Conservation (phyloP, 2,329 filamentous ascomycete species). For the Alternaria angustiovoidea region DNA sequence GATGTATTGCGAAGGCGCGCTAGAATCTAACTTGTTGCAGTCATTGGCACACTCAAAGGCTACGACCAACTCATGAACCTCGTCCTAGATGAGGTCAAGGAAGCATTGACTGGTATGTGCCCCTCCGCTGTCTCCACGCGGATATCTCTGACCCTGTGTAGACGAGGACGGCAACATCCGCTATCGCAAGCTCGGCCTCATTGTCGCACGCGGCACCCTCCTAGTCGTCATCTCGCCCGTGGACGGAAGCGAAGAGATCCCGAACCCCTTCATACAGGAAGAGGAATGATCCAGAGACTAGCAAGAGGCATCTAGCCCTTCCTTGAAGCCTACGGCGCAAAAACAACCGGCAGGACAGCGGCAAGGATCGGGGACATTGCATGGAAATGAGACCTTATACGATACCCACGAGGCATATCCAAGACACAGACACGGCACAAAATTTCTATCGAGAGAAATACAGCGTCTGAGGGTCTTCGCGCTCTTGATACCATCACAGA, state of each 20-base stretch:
- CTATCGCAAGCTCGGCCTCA: slow-evolving; percentile 80
- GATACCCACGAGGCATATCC: slow-evolving; percentile 13
- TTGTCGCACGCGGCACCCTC: slow-evolving; percentile 88
- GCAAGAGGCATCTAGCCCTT: not conserved
- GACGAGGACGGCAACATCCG: slow-evolving; percentile 93
- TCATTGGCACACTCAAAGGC: slow-evolving; percentile 88
- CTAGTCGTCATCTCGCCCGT: slow-evolving; percentile 91
- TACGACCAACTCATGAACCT: slow-evolving; percentile 99
- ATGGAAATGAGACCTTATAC: not conserved
- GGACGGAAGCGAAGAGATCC: slow-evolving; percentile 94
- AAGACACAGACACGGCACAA: not conserved
- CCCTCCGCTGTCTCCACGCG: not conserved
- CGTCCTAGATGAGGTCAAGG: slow-evolving; percentile 92
- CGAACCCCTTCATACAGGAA: slow-evolving; percentile 85
- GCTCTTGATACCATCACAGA: not conserved
- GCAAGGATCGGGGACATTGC: not conserved
- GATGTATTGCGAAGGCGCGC: slow-evolving; percentile 1
- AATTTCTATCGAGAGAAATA: rapidly evolving
- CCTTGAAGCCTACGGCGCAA: not conserved
- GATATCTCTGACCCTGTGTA: slow-evolving; percentile 50
- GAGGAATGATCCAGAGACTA: slow-evolving; percentile 53
- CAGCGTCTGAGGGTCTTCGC: not conserved
- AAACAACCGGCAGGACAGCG: not conserved
- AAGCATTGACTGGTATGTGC: slow-evolving; percentile 81
- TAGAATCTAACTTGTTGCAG: slow-evolving; percentile 57